Evolutionary conservation across 169 alveolate genomes (phyloP).

Genomic region (Cryptosporidium baileyi): DNA sequence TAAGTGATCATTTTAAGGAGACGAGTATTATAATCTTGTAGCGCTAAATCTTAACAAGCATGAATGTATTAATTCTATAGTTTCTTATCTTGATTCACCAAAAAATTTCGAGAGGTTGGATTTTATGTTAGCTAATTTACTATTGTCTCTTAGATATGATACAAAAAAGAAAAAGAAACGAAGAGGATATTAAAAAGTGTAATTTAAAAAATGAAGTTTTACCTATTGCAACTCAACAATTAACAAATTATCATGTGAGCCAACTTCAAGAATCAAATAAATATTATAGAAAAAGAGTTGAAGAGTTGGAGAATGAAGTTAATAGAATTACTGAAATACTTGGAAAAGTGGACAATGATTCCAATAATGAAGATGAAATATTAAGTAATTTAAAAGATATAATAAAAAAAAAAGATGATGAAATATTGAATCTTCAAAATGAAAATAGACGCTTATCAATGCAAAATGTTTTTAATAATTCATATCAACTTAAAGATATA

Average conservation of each 20-base stretch:
- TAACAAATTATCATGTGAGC: constrained; percentile 22
- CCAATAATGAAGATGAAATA: neutral
- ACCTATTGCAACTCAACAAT: constrained; percentile 21
- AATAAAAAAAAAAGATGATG: constrained; percentile 7
- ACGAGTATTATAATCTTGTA: too few species aligned
- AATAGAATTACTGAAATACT: neutral
- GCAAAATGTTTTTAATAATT: constrained; percentile 7
- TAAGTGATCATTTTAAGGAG: too few species aligned
- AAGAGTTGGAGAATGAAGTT: neutral
- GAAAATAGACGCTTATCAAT: constrained; percentile 40
- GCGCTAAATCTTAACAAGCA: too few species aligned
- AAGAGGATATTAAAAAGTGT: neutral
- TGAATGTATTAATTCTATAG: too few species aligned
- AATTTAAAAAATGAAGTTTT: neutral
- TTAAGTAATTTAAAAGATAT: neutral
- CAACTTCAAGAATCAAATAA: constrained; percentile 42
- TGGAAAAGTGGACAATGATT: neutral
- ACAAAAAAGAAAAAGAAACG: constrained; percentile 36
- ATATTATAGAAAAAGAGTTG: neutral
- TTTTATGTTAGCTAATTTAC: neutral
- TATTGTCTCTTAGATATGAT: constrained; percentile 6
- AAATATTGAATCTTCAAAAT: neutral
- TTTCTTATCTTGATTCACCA: too few species aligned
- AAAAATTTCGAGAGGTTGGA: neutral
- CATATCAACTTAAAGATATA: neutral